These are phyloP conservation scores for Cytospora piceae DNA, from an alignment of 2,329 filamentous ascomycete species.

Conservation along the genomic window DNA sequence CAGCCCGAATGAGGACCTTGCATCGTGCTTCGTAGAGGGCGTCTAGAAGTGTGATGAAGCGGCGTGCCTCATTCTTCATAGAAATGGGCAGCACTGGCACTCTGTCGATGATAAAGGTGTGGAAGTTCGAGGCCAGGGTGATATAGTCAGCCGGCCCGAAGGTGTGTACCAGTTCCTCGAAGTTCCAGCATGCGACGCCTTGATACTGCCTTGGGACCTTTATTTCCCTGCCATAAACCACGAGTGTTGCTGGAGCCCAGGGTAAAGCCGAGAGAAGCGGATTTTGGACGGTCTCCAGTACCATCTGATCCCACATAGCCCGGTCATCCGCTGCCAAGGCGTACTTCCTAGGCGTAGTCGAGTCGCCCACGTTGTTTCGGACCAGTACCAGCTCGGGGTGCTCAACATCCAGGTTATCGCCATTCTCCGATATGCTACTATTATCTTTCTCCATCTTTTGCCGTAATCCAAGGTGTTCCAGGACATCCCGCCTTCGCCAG, in stretches of 20 bases:
- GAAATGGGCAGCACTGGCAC: constrained; percentile 68
- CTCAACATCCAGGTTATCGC: constrained; percentile 11
- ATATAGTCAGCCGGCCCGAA: constrained; percentile 85
- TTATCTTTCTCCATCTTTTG: background rate
- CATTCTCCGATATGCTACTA: background rate
- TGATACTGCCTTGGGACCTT: constrained; percentile 60
- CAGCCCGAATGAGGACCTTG: constrained; percentile 71
- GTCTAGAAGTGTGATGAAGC: constrained; percentile 80
- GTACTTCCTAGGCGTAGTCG: constrained; percentile 37
- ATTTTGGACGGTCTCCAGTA: constrained; percentile 26
- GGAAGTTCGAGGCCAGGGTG: constrained; percentile 76
- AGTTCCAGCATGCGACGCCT: constrained; percentile 67
- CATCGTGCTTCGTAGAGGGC: constrained; percentile 82
- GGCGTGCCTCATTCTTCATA: constrained; percentile 79
- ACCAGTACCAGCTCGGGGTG: constrained; percentile 11
- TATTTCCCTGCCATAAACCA: constrained; percentile 68
- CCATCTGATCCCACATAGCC: constrained; percentile 36
- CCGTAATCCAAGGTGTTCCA: constrained; percentile 18
- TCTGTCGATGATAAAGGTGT: constrained; percentile 74
- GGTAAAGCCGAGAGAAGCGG: constrained; percentile 30
- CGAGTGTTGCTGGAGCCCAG: constrained; percentile 50
- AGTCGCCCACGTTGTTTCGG: constrained; percentile 21
- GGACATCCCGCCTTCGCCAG: constrained; percentile 63
- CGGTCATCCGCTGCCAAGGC: constrained; percentile 34
- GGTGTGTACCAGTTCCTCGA: constrained; percentile 66